Base-by-base conservation (phyloP, 345 rosid species). In the Erucastrum elatum region DNA sequence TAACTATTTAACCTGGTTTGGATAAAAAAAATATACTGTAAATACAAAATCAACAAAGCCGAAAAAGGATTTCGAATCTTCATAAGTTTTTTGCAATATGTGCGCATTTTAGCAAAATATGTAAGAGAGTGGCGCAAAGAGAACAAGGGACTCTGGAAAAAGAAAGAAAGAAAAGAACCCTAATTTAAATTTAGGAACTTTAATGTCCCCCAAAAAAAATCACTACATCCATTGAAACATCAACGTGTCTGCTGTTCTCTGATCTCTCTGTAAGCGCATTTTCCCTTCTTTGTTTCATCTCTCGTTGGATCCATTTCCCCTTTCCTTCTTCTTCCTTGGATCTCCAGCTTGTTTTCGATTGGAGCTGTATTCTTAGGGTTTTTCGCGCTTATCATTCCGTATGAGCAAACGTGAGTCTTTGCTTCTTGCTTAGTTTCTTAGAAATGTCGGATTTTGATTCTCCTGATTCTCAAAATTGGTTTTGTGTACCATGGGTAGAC, bases 261-360 rank as follows among this genome's bases (percentile, higher is more conserved):
- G 72, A 80, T 75, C 83, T 80, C 79, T 80, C 79, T 79, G 82
- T 75, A 69, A 63, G 63, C 75, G 53, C 79, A 75, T 80, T 75
- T 64, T 34, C 70, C 66, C 75, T 37, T 37, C 75, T 27, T 49
- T 71, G 5, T 25, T 66, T 49, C 4, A 34, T 51, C 21, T 53
- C 71, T 79, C 75, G 3, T 68, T 80, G 75, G 82, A 74, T 80
- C 82, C 79, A 80, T 37, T 33, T n/a, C 8, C 31, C 26, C 10
- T 55, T 31, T 15, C 9, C 55, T 46, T 46, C 27, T 21, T 56
- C 61, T 35, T 26, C 16, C 26, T 33, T 13, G 51, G 78, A 68
- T 79, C 78, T 80, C 60, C 56, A 53, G 78, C 62, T 44, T 55
- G 21, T 21, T n/a, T 34, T 64, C 75, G 60, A 53, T 68, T 69